Evolutionary conservation across 2,329 filamentous ascomycete genomes (phyloP), one percentile per base, ranked within the genome.

Genomic region (Paecilomyces sp.): DNA sequence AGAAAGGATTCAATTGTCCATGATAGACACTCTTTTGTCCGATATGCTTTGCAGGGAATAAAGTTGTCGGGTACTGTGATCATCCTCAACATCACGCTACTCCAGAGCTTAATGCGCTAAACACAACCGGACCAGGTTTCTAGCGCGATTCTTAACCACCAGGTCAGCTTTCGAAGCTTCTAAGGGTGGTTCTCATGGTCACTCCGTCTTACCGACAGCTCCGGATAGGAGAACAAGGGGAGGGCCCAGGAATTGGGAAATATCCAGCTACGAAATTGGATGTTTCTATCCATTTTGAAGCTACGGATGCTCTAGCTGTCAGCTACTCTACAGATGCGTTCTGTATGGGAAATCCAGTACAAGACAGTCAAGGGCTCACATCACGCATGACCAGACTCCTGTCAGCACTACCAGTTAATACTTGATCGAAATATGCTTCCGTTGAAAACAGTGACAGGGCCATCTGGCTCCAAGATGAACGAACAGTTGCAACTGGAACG

Each of bases 361-460:
- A 41, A 47, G 41, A n/a, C 41, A n/a, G 36, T 15, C 41, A 47
- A 47, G 41, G 18, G 18, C n/a, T 47, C 7, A n/a, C n/a, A 47
- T 18, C 41, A 47, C n/a, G 41, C 41, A 47, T 47, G 13, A 47
- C 18, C 15, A 15, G 18, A 8, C 18, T 18, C 36, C 36, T 47
- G 36, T 18, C 36, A 47, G 15, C 1, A 7, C 2, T n/a, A 28
- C 25, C 3, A 6, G 6, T 3, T 6, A 28, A 28, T 28, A 28
- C 25, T 28, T 28, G 7, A 8, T 3, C 6, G 41, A 47, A 47
- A 11, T 15, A 60, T 65, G 25, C 63, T 41, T 24, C 6, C 15
- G 9, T 4, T 28, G 11, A 11, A 3, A 28, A 18, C 25, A 22
- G 61, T 62, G 60, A 64, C 66, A 67, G 53, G 28, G 25, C 53